A percentile compares a stretch with the other conserved stretches of the same genome.
These are phyloP conservation scores for Lasiodiplodia sp. DNA, from an alignment of 2,329 filamentous ascomycete genomes.

Conservation along the genomic window DNA sequence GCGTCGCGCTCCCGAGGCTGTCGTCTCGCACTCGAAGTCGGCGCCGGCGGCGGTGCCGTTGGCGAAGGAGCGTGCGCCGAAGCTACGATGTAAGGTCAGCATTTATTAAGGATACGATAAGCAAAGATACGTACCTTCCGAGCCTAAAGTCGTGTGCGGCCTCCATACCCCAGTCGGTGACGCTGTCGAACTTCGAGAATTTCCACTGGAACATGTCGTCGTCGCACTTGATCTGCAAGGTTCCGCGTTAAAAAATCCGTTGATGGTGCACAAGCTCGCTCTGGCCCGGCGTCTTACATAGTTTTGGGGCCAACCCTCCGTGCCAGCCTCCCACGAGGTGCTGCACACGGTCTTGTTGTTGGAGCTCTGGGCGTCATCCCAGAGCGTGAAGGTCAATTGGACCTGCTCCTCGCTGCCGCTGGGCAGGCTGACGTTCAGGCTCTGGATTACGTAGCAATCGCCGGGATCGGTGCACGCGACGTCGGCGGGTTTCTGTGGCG, in stretches of 20 bases:
- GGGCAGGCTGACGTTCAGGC: not conserved
- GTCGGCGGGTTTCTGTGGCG: not conserved
- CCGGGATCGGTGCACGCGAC: not conserved
- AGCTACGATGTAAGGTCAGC: not conserved
- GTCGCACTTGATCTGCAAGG: slow-evolving; percentile 21
- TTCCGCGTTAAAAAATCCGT: slow-evolving; percentile 3
- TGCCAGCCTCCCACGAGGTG: slow-evolving; percentile 8
- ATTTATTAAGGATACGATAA: not conserved
- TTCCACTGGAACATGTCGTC: not conserved
- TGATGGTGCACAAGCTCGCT: not conserved
- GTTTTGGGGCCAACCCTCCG: slow-evolving; percentile 10
- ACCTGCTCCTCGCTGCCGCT: not conserved
- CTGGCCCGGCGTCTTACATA: slow-evolving; percentile 1
- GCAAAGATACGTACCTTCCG: not conserved
- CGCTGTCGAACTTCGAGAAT: slow-evolving; percentile 23
- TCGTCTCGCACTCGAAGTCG: slow-evolving; percentile 5
- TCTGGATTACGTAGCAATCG: not conserved
- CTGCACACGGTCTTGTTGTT: not conserved
- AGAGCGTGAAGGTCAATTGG: slow-evolving; percentile 8
- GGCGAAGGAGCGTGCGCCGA: slow-evolving; percentile 2
- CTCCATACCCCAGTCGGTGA: slow-evolving; percentile 19
- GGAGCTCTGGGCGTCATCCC: not conserved
- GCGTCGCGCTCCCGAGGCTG: not conserved
- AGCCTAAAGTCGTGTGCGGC: slow-evolving; percentile 2
- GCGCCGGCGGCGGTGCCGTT: not conserved